phyloP scores from a whole-genome alignment of 441 rosid species.

The Raphanus hybrid region DNA sequence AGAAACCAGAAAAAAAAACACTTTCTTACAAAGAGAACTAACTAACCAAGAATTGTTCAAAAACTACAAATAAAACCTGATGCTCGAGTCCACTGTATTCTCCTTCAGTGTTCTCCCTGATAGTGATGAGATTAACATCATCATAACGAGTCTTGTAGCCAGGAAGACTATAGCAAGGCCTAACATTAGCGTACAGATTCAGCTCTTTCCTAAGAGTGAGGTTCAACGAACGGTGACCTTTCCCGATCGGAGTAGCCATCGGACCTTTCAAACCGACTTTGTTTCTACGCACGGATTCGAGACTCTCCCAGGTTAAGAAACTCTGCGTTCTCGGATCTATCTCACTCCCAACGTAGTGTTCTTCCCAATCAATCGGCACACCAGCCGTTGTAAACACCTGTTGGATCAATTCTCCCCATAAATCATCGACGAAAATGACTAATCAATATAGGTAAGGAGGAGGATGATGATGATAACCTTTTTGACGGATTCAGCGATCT shows the following conservation, averaged over 20 bases:
- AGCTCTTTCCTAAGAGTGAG: conserved; percentile 94
- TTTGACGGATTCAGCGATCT: conserved; percentile 90
- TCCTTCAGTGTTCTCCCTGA: conserved; percentile 97
- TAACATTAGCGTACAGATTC: conserved; percentile 87
- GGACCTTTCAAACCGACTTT: conserved; percentile 94
- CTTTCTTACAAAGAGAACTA: no score
- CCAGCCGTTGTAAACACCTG: conserved; percentile 80
- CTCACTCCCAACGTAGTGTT: conserved; percentile 76
- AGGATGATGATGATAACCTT: conserved; percentile 64
- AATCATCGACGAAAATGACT: conserved; percentile 2
- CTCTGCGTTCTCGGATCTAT: conserved; percentile 94
- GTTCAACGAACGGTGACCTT: conserved; percentile 95
- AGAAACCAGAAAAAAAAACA: background rate
- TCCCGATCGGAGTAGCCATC: conserved; percentile 98
- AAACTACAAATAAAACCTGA: conserved; percentile 58
- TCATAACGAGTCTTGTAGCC: conserved; percentile 96
- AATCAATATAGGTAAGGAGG: background rate
- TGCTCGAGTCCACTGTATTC: conserved; percentile 99
- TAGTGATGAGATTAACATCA: conserved; percentile 83
- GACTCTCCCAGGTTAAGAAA: conserved; percentile 93
- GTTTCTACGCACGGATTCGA: conserved; percentile 85
- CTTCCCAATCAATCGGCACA: conserved; percentile 93
- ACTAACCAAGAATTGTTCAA: no score
- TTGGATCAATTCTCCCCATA: conserved; percentile 26
- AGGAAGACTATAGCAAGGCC: conserved; percentile 95